A percentile compares a stretch with the other conserved stretches of the same genome.
These are phyloP conservation scores for Kwoniella shandongensis DNA, from an alignment of 768 basidiomycete genomes.

Conservation along the genomic window DNA sequence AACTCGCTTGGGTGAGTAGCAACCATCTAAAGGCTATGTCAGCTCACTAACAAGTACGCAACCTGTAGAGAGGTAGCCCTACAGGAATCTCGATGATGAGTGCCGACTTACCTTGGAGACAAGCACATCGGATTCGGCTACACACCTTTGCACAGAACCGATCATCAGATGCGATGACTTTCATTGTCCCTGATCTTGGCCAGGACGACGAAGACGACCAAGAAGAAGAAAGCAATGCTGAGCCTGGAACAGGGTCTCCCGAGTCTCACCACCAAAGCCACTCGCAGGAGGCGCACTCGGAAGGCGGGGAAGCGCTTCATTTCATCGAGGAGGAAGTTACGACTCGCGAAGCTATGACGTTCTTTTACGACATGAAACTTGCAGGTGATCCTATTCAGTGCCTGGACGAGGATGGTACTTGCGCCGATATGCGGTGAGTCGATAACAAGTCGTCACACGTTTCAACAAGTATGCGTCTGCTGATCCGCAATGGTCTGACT, in stretches of 20 bases:
- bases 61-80: constrained; percentile 43
- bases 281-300: not conserved
- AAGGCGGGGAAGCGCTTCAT: constrained; percentile 13
- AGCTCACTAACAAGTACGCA: not conserved
- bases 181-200: constrained; percentile 43
- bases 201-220: constrained; percentile 13
- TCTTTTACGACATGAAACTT: constrained; percentile 49
- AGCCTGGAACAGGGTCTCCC: no score
- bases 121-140: constrained; percentile 49
- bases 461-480: not conserved
- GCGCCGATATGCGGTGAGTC: constrained; percentile 48
- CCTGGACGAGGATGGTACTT: constrained; percentile 50
- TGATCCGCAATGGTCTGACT: not conserved
- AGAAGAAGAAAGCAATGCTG: constrained; percentile 5
- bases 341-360: constrained; percentile 30
- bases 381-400: constrained; percentile 51
- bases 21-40: not conserved
- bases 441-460: not conserved
- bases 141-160: constrained; percentile 46
- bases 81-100: constrained; percentile 53
- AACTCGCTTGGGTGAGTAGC: constrained; percentile 46
- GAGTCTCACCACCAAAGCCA: no score
- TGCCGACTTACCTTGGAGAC: constrained; percentile 39
- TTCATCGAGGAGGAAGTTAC: constrained; percentile 24
- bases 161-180: constrained; percentile 24